Evolutionary conservation across 1,284 basidiomycete genomes (phyloP), one percentile per base, ranked within the genome.

Genomic region (Apiotrichum gracile): DNA sequence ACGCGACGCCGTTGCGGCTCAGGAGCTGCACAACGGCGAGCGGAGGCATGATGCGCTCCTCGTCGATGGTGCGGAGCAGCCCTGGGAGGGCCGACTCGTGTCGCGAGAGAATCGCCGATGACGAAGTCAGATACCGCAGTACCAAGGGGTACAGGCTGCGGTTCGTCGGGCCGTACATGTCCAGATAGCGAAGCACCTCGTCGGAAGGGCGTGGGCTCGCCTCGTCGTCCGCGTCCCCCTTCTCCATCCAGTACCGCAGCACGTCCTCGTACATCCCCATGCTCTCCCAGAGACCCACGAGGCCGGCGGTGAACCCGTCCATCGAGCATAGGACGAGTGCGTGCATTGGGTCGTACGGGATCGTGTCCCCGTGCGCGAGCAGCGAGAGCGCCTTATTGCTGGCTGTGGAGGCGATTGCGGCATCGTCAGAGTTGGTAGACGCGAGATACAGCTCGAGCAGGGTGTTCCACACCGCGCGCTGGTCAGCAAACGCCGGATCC

Each of bases 241-340:
- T 79, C 51, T 85, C 86, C 81, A 94, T 94, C 85, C 87, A 92
- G 77, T 89, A 92, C 21, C 91, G 82, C 26, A 98, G 67, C 35
- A 97, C 85, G 60, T 97, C 93, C 65, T 97, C 96, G 72, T 91
- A 90, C 92, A 97, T 93, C 3, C 87, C 91, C 78, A 92, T 80
- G 50, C 83, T 84, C 75, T 97, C 94, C 87, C 92, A 97, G 1
- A 98, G 78, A 10, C 88, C 77, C 0, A 97, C 86, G 12, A 96
- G 79, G 0, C 94, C 94, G 0, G 83, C 81, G 0, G 85, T 91
- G 68, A 91, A 97, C 4, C 78, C 79, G 33, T 82, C 81, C 40
- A 85, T 88, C 7, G 91, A 88, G 75, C 93, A 98, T 0, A 99
- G 80, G 39, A 98, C 87, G 25, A 98, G 78, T 4, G 93, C 94